phyloP scores from a whole-genome alignment of 441 rosid species.

The Erodium texanum region DNA sequence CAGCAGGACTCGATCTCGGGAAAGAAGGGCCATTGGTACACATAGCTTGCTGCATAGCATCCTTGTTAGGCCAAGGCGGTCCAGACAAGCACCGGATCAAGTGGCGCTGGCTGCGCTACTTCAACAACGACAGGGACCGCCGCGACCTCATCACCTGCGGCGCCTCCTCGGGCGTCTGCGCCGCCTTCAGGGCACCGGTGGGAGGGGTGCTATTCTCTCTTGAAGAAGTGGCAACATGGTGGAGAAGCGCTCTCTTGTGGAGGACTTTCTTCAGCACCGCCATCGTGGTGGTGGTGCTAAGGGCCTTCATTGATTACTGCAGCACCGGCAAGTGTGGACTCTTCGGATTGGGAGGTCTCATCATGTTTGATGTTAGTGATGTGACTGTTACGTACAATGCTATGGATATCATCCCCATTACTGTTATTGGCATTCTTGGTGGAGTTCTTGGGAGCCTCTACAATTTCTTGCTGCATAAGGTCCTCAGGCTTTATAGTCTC shows the following conservation, averaged over 20 bases:
- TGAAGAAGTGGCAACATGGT: slow-evolving; percentile 97
- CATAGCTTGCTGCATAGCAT: slow-evolving; percentile 89
- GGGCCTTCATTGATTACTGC: slow-evolving; percentile 65
- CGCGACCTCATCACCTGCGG: slow-evolving; percentile 92
- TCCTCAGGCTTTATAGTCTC: slow-evolving; percentile 51
- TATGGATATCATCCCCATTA: slow-evolving; percentile 60
- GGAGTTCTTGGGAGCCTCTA: slow-evolving; percentile 81
- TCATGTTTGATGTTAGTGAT: slow-evolving; percentile 79
- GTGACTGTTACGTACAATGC: slow-evolving; percentile 33
- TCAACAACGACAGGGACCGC: slow-evolving; percentile 87
- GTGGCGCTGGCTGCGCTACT: slow-evolving; percentile 87
- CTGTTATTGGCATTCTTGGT: slow-evolving; percentile 66
- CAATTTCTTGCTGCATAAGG: slow-evolving; percentile 75
- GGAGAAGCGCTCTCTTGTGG: slow-evolving; percentile 99
- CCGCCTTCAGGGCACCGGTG: slow-evolving; percentile 95
- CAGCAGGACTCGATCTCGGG: slow-evolving; percentile 89
- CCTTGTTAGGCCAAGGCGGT: slow-evolving; percentile 91
- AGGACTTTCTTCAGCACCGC: slow-evolving; percentile 95
- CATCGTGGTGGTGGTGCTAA: slow-evolving; percentile 75
- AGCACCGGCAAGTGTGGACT: slow-evolving; percentile 65
- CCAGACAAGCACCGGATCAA: slow-evolving; percentile 71
- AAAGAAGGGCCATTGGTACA: slow-evolving; percentile 99
- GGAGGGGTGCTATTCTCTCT: slow-evolving; percentile 97
- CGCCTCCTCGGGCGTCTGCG: slow-evolving; percentile 98
- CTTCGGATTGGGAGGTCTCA: slow-evolving; percentile 88